Evolutionary conservation across 1,139 yeast species (phyloP), one percentile per base, ranked within the genome.

Genomic region (Taphrina wiesneri): DNA sequence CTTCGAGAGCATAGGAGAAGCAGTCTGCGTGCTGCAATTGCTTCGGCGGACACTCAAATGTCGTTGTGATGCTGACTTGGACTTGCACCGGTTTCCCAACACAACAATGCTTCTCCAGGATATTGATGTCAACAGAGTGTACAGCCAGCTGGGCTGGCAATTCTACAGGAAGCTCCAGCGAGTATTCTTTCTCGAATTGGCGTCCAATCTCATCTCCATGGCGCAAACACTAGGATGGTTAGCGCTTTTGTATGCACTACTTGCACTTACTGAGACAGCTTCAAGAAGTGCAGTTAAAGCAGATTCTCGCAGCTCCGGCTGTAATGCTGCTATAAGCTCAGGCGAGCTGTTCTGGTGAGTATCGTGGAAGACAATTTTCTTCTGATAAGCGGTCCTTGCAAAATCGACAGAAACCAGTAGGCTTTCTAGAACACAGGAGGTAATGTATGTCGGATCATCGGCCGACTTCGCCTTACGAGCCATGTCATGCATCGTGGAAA

Each of bases 1-100:
- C 41, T 9, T 61, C 45, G 19, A 61, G 32, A 6, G 51, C 65
- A 26, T 56, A 56, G 9, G 15, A 17, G 45, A 61, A 51, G 46
- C 30, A 39, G n/a, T 39, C 19, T 3, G 13, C 17, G 19, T 39
- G 15, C 17, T 13, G 26, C 4, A 7, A 13, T 1, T 2, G 13
- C 3, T 25, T 21, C 36, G 39, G 28, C 11, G 26, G n/a, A 7
- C 11, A 23, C 28, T 47, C 19, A 28, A 7, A 45, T 45, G 47
- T 23, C 13, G 49, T 41, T 6, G 15, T 25, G 39, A 59, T 59
- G 23, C 23, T n/a, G 5, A 59, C 17, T 26, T 15, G 17, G 23
- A 45, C 63, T 3, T 32, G 21, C 15, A 49, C 11, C 23, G 25
- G 39, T 15, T 23, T 19, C 19, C 41, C 52, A 13, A 47, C 23